Conservation (phyloP, 768 basidiomycete genomes). For the Cystobasidium ongulense region DNA sequence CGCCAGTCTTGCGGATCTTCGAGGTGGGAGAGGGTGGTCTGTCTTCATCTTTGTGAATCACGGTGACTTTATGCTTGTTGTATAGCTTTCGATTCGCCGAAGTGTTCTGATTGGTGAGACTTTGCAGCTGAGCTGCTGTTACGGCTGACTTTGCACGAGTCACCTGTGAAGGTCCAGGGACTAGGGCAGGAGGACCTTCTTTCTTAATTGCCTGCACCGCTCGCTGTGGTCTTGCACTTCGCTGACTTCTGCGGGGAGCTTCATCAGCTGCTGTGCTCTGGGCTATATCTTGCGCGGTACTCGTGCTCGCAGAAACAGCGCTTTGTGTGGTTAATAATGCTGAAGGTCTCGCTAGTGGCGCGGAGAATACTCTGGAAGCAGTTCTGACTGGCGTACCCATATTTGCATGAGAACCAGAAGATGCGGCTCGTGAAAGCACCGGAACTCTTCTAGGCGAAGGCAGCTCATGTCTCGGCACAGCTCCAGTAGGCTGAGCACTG, state of each 20-base stretch:
- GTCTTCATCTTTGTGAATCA: slow-evolving; percentile 34
- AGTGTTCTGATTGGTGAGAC: slow-evolving; percentile 38
- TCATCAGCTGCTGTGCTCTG: background rate
- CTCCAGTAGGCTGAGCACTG: background rate
- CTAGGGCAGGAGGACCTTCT: background rate
- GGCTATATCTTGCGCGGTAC: too few relatives aligned
- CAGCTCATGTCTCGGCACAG: background rate
- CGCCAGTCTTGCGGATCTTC: slow-evolving; percentile 37
- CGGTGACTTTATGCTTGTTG: slow-evolving; percentile 36
- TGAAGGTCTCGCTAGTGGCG: background rate
- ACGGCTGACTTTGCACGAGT: background rate
- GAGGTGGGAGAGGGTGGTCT: slow-evolving; percentile 40
- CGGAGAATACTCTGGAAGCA: background rate
- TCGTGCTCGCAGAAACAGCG: background rate
- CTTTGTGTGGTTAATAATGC: background rate
- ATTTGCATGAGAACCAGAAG: background rate
- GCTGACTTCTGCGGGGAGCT: background rate
- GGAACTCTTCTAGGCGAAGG: background rate
- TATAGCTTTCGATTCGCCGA: slow-evolving; percentile 33
- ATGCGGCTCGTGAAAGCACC: background rate
- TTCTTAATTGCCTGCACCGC: background rate
- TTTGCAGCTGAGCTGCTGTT: slow-evolving; percentile 32
- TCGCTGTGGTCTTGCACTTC: background rate
- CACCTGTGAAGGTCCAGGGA: background rate
- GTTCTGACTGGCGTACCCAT: background rate